Percentiles rank a stretch among this genome's conserved stretches.
These are phyloP conservation scores for Mycosarcoma mackinlayi DNA, from an alignment of 1,284 basidiomycete species.

Conservation along the genomic window DNA sequence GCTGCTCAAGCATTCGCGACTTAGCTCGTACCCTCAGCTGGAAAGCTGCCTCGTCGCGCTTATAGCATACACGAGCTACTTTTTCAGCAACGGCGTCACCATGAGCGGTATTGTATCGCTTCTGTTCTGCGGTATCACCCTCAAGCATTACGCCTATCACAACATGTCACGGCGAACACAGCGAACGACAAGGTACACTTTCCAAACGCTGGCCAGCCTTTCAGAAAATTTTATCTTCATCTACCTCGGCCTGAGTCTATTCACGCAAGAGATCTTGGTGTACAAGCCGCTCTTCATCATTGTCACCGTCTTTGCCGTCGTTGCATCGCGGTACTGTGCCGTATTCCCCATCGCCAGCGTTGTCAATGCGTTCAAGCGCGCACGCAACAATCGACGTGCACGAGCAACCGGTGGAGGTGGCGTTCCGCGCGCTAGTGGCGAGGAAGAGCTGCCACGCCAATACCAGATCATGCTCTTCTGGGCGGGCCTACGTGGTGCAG, in stretches of 20 bases:
- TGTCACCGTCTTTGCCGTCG: slow-evolving; percentile 76
- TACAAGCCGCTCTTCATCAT: slow-evolving; percentile 94
- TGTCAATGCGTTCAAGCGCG: slow-evolving; percentile 89
- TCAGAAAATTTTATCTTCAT: slow-evolving; percentile 99
- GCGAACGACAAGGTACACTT: slow-evolving; percentile 88
- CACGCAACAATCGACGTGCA: slow-evolving; percentile 76
- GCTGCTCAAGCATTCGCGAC: slow-evolving; percentile 91
- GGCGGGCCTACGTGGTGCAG: slow-evolving; percentile 95
- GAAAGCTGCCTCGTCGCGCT: slow-evolving; percentile 94
- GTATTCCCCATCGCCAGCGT: slow-evolving; percentile 96
- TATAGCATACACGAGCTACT: slow-evolving; percentile 96
- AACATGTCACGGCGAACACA: slow-evolving; percentile 97
- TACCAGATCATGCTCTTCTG: slow-evolving; percentile 81
- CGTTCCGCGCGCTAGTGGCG: slow-evolving; percentile 26
- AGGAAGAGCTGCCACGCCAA: slow-evolving; percentile 61
- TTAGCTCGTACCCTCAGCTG: slow-evolving; percentile 81
- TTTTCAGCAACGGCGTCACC: slow-evolving; percentile 89
- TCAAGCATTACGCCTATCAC: slow-evolving; percentile 99
- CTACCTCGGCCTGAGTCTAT: slow-evolving; percentile 94
- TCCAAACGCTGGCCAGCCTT: slow-evolving; percentile 71
- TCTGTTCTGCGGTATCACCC: slow-evolving; percentile 97
- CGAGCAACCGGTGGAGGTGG: slow-evolving; percentile 45
- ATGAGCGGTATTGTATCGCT: slow-evolving; percentile 99
- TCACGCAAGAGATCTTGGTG: slow-evolving; percentile 87
- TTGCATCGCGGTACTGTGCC: slow-evolving; percentile 92